Evolutionary conservation across 768 basidiomycete genomes (phyloP).

Genomic region (Leccinum rimulosum): DNA sequence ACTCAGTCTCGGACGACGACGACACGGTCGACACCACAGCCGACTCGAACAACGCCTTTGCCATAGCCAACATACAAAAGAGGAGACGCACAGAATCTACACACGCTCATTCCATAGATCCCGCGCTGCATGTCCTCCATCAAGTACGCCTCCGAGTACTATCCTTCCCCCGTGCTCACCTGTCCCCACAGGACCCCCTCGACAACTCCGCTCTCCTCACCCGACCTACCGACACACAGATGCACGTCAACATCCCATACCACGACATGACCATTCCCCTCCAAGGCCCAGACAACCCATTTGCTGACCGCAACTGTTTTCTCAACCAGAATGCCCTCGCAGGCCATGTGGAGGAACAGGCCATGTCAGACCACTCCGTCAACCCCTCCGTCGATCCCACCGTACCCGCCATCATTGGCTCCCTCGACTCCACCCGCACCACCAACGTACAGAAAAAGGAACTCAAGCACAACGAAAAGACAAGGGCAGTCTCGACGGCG

Average conservation of each 20-base stretch:
- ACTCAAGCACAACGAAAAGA: slow-evolving; percentile 81
- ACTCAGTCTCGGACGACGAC: slow-evolving; percentile 78
- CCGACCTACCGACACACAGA: slow-evolving; percentile 93
- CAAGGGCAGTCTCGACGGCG: slow-evolving; percentile 84
- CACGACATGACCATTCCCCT: slow-evolving; percentile 83
- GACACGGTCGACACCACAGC: slow-evolving; percentile 20
- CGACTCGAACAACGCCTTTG: slow-evolving; percentile 60
- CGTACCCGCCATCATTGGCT: slow-evolving; percentile 74
- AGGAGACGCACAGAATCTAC: slow-evolving; percentile 45
- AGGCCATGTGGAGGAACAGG: slow-evolving; percentile 96
- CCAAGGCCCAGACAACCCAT: slow-evolving; percentile 91
- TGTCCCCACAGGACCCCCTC: slow-evolving; percentile 65
- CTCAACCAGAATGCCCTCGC: slow-evolving; percentile 93
- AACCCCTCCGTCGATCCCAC: slow-evolving; percentile 89
- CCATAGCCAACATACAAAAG: slow-evolving; percentile 53
- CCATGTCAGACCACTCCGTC: slow-evolving; percentile 91
- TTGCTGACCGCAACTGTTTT: slow-evolving; percentile 77
- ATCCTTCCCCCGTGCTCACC: not conserved
- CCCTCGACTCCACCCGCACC: slow-evolving; percentile 63
- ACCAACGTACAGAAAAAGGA: slow-evolving; percentile 65
- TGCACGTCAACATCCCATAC: slow-evolving; percentile 95
- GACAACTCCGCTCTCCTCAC: slow-evolving; percentile 80
- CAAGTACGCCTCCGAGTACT: slow-evolving; percentile 48
- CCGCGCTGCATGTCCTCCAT: slow-evolving; percentile 88
- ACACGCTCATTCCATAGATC: slow-evolving; percentile 36